phyloP scores from a whole-genome alignment of 2,329 filamentous ascomycete species.

The Botryotinia narcissicola region DNA sequence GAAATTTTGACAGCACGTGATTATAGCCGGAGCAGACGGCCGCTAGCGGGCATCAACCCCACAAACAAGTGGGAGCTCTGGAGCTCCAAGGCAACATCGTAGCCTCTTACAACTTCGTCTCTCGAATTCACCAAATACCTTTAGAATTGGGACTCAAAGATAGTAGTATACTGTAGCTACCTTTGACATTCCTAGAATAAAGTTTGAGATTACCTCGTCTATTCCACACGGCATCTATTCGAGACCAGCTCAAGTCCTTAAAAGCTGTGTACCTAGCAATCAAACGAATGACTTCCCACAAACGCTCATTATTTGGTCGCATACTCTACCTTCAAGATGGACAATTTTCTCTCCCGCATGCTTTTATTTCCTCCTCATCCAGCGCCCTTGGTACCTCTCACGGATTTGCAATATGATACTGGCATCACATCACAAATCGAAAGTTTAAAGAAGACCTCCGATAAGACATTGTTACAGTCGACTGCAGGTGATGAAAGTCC shows the following conservation, averaged over 20 bases:
- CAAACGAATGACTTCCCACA: background rate
- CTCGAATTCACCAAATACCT: background rate
- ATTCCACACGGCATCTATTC: background rate
- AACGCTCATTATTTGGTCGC: conserved; percentile 4
- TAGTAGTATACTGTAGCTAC: background rate
- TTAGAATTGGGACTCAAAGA: background rate
- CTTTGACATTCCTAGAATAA: background rate
- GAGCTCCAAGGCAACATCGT: conserved; percentile 17
- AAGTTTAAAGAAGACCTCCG: conserved; percentile 40
- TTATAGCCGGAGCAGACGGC: background rate
- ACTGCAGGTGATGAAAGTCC: conserved; percentile 39
- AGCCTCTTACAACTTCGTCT: conserved; percentile 9
- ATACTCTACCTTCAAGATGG: conserved; percentile 31
- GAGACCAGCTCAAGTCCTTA: background rate
- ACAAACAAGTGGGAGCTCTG: background rate
- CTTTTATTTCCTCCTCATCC: conserved; percentile 43
- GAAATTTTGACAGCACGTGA: conserved; percentile 5
- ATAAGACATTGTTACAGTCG: conserved; percentile 37
- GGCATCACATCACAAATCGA: conserved; percentile 42
- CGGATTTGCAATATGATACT: conserved; percentile 45
- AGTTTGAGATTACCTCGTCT: background rate
- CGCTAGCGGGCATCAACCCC: background rate
- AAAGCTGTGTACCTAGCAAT: background rate
- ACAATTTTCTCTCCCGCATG: conserved; percentile 40
- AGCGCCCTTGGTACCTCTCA: conserved; percentile 36